Evolutionary conservation across 2,329 filamentous ascomycete genomes (phyloP).

Genomic region (Coniochaeta ligniaria): DNA sequence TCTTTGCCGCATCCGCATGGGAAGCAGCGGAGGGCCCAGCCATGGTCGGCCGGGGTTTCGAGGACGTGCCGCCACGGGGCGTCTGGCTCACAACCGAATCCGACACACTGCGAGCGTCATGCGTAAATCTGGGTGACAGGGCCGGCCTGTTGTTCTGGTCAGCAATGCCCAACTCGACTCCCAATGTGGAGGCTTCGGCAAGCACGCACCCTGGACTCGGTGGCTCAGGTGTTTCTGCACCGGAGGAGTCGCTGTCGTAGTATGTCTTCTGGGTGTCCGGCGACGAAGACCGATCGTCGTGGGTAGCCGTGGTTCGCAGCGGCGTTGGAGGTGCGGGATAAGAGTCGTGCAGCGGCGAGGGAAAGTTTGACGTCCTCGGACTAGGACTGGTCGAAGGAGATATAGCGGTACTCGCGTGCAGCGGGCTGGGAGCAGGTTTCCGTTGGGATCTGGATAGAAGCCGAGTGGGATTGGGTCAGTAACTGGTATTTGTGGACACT

Average conservation of each 20-base stretch:
- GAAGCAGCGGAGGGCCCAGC: slow-evolving; percentile 35
- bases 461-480: slow-evolving; percentile 19
- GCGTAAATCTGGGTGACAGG: slow-evolving; percentile 27
- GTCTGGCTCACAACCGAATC: slow-evolving; percentile 34
- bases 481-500: slow-evolving; percentile 23
- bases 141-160: slow-evolving; percentile 16
- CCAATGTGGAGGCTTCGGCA: neutral
- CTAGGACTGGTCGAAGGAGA: slow-evolving; percentile 35
- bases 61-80: slow-evolving; percentile 31
- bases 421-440: slow-evolving; percentile 41
- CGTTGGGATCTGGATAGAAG: slow-evolving; percentile 35
- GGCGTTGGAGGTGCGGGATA: slow-evolving; percentile 14
- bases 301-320: slow-evolving; percentile 22
- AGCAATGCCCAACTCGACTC: slow-evolving; percentile 5
- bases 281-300: slow-evolving; percentile 15
- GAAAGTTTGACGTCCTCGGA: slow-evolving; percentile 27
- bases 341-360: slow-evolving; percentile 19
- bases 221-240: slow-evolving; percentile 22
- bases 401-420: slow-evolving; percentile 34
- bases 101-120: slow-evolving; percentile 41
- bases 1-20: slow-evolving; percentile 30
- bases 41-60: slow-evolving; percentile 34
- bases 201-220: slow-evolving; percentile 23
- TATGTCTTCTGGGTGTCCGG: slow-evolving; percentile 23
- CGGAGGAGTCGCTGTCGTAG: slow-evolving; percentile 29